Conservation (phyloP, 192 early-diverging fungal genomes). For the Piromyces sp. region DNA sequence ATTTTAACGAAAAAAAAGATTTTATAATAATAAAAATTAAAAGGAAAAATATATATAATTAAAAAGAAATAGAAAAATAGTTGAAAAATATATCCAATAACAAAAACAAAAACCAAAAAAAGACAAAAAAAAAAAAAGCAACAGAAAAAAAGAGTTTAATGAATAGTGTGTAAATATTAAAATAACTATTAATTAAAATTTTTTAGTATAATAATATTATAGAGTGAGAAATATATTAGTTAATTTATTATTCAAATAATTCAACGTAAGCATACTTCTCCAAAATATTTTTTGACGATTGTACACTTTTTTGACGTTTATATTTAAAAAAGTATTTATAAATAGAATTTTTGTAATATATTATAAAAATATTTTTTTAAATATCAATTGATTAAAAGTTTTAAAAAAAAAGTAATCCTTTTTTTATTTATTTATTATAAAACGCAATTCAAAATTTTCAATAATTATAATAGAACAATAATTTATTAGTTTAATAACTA, state of each 20-base stretch:
- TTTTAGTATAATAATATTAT: not conserved
- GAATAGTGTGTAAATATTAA: not conserved
- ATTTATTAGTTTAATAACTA: not conserved
- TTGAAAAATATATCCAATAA: not conserved
- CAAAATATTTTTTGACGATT: not conserved
- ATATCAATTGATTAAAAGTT: not conserved
- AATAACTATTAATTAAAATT: not conserved
- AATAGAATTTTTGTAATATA: not conserved
- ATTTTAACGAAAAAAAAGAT: not conserved
- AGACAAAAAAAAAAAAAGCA: not conserved
- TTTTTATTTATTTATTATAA: not conserved
- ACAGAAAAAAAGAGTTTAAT: not conserved
- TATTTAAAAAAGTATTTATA: not conserved
- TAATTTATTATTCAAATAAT: not conserved
- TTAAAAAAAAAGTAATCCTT: not conserved
- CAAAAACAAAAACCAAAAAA: too few species aligned
- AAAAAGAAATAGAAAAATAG: not conserved
- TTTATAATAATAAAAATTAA: not conserved
- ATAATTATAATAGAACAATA: not conserved
- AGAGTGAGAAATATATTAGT: not conserved
- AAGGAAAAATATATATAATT: not conserved
- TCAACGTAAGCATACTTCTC: not conserved
- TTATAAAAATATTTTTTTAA: not conserved
- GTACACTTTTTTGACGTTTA: not conserved
- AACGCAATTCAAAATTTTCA: not conserved